A percentile compares a stretch with the other conserved stretches of the same genome.
Evolutionary conservation across 139 green algal genomes (phyloP).

Genomic region (Pleodorina starrii): DNA sequence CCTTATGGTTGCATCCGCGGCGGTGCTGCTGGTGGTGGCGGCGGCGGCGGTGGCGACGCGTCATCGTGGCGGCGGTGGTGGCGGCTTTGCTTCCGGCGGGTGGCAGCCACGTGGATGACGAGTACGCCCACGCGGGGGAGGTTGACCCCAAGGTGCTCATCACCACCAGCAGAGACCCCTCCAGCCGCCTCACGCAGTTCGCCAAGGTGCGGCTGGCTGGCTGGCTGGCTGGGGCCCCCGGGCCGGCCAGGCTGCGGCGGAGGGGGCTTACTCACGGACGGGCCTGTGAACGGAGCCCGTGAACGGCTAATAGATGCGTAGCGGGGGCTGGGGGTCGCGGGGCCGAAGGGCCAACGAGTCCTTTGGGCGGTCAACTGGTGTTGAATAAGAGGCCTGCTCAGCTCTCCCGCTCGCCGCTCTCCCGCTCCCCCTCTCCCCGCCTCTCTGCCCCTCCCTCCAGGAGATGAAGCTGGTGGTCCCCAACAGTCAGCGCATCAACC

Average conservation of each 20-base stretch:
- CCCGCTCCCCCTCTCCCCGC: neutral
- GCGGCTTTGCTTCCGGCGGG: too few relatives aligned
- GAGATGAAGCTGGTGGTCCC: conserved; percentile 97
- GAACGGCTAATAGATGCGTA: too few relatives aligned
- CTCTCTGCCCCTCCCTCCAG: conserved; percentile 53
- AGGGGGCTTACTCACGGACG: too few relatives aligned
- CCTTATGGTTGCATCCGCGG: too few relatives aligned
- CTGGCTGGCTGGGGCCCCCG: neutral
- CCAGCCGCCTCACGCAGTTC: conserved; percentile 92
- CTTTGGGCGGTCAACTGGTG: too few relatives aligned
- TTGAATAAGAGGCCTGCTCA: too few relatives aligned
- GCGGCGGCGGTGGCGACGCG: too few relatives aligned
- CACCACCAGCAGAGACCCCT: conserved; percentile 96
- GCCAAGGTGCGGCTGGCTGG: conserved; percentile 80
- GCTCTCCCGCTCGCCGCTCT: neutral
- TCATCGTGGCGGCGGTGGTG: too few relatives aligned
- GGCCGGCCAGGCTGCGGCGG: neutral
- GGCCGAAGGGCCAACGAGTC: too few relatives aligned
- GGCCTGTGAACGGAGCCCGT: too few relatives aligned
- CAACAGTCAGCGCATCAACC: conserved; percentile 94
- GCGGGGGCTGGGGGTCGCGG: too few relatives aligned
- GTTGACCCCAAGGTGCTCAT: conserved; percentile 94
- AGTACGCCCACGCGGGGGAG: conserved; percentile 94
- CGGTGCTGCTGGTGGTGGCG: too few relatives aligned
- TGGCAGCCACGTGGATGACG: conserved; percentile 95